Evolutionary conservation across 148 eudicot genomes (phyloP), one percentile per base, ranked within the genome.

Genomic region (Gaultheria prostrata): DNA sequence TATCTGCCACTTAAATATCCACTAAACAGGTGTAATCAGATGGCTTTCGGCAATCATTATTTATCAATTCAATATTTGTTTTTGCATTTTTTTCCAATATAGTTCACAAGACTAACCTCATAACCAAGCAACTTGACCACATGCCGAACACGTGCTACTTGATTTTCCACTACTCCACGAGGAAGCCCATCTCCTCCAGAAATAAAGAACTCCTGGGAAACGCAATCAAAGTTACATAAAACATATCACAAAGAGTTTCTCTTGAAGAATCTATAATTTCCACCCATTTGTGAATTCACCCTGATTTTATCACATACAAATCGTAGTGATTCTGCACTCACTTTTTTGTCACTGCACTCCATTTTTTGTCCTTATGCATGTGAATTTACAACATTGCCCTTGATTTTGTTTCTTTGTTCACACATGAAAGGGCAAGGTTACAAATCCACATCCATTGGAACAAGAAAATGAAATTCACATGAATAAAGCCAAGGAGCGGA

Each of bases 121-220:
- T 90, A 91, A 71, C 98, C 91, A 59, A 85, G 95, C 92, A 97
- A 86, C 89, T 93, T 94, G 78, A 92, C 84, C 76, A 95, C 89
- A 82, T 90, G 95, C 57, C 98, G 96, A 79, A 90, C 93, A 73
- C 85, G 93, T 59, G 94, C 92, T 32, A 97, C 93, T 77, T 92
- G 90, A 90, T 97, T 97, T 86, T 97, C 98, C 81, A 97, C 99
- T 53, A 95, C 95, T 84, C 99, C 99, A 39, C 99, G 96, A 85
- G 99, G 99, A 83, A 97, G 98, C 43, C 99, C 98, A 88, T 95
- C 99, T 85, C 99, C 99, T 82, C 98, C 98, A 86, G 98, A 97
- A 83, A 97, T 97, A 74, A 97, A 97, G 87, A 97, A 93, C 83
- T 97, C 99, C 99, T 97, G 88, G 35, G 56, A 84, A 80, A 49